Evolutionary conservation across 805 yeast genomes (phyloP).

Genomic region (Pichia deserticola): DNA sequence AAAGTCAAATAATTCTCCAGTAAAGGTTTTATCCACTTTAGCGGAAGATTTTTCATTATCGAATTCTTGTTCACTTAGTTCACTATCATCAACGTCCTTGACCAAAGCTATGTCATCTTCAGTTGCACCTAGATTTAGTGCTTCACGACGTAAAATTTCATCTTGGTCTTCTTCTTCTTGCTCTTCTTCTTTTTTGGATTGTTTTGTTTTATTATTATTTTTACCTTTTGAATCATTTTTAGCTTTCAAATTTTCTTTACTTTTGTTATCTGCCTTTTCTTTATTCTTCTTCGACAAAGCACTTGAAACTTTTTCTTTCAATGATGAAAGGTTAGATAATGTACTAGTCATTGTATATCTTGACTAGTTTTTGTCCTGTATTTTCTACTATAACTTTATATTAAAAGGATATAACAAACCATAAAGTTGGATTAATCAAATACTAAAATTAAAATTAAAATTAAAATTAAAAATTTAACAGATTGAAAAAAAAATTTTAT

Average conservation of each 20-base stretch:
- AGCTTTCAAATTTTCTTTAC: conserved; percentile 15
- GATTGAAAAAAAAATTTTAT: neutral
- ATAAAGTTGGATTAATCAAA: too few species aligned
- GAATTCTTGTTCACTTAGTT: conserved; percentile 42
- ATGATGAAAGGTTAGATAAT: conserved; percentile 43
- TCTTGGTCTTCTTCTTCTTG: conserved; percentile 8
- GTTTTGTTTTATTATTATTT: conserved; percentile 1
- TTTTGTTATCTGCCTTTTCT: conserved; percentile 17
- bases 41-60: conserved; percentile 36
- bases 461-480: too few species aligned
- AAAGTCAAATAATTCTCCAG: conserved; percentile 50
- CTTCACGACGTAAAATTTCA: conserved; percentile 52
- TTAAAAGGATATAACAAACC: too few species aligned
- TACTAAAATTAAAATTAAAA: too few species aligned
- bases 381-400: too few species aligned
- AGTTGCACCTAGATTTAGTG: conserved; percentile 75
- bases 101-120: conserved; percentile 71
- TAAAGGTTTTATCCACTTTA: conserved; percentile 37
- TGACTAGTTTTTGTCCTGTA: too few species aligned
- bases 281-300: conserved; percentile 34
- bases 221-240: conserved; percentile 7
- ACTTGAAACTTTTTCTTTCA: conserved; percentile 56
- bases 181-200: conserved; percentile 6
- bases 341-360: conserved; percentile 34
- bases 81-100: conserved; percentile 40